Evolutionary conservation across 495 filamentous ascomycete species (phyloP).

Genomic region (Lasiosphaeria miniovina): DNA sequence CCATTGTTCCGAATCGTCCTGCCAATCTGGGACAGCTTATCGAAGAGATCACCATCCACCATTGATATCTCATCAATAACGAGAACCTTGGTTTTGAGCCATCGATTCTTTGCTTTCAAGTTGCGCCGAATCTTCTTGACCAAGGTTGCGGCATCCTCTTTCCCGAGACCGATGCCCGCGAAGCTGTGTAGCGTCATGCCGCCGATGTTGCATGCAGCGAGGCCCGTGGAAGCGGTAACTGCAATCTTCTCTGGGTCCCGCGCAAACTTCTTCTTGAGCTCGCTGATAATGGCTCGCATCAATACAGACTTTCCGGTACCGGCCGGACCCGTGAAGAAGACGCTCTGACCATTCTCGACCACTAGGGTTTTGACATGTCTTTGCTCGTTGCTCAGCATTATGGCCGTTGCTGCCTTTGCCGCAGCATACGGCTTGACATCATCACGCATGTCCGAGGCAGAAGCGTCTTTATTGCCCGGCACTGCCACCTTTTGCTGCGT

Average conservation of each 20-base stretch:
- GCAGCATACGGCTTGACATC: conserved; percentile 27
- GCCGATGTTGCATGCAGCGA: conserved; percentile 95
- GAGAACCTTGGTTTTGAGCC: conserved; percentile 82
- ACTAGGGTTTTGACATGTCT: conserved; percentile 77
- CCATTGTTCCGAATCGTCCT: conserved; percentile 78
- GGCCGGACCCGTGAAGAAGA: conserved; percentile 97
- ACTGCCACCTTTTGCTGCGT: conserved; percentile 47
- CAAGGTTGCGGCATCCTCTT: conserved; percentile 76
- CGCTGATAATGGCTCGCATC: conserved; percentile 82
- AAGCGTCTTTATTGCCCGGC: conserved; percentile 23
- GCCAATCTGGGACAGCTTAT: conserved; percentile 92
- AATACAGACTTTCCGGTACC: conserved; percentile 97
- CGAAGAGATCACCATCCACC: conserved; percentile 95
- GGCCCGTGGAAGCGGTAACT: conserved; percentile 91
- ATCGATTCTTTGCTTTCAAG: conserved; percentile 79
- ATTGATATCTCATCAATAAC: conserved; percentile 96
- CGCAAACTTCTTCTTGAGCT: conserved; percentile 69
- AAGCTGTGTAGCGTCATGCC: conserved; percentile 96
- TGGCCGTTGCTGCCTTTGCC: conserved; percentile 47
- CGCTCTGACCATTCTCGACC: conserved; percentile 70
- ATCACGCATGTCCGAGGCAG: conserved; percentile 31
- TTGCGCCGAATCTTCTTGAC: conserved; percentile 92
- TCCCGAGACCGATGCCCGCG: conserved; percentile 90
- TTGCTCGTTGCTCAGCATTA: conserved; percentile 84
- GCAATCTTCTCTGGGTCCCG: conserved; percentile 78